Percentiles rank a stretch among this genome's conserved stretches.
These are phyloP conservation scores for Cinchona pubescens DNA, from an alignment of 257 asterid species.

Conservation along the genomic window DNA sequence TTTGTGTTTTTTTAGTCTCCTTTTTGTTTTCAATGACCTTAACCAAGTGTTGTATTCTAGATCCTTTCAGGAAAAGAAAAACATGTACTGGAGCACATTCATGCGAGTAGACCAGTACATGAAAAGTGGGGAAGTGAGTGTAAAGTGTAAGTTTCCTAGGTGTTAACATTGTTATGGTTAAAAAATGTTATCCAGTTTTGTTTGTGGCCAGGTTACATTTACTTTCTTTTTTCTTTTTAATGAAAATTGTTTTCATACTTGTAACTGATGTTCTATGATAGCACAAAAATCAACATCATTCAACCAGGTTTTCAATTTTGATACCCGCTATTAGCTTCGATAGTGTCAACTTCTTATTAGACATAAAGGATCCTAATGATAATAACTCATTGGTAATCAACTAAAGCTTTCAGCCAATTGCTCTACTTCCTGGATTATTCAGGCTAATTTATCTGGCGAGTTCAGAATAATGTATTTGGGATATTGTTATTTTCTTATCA, in stretches of 20 bases:
- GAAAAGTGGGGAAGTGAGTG: background rate
- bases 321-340: background rate
- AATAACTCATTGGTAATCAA: too few species aligned
- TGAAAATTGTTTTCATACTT: background rate
- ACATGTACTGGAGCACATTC: background rate
- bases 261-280: background rate
- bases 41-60: background rate
- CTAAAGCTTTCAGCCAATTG: background rate
- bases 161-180: too few species aligned
- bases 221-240: background rate
- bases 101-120: background rate
- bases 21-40: background rate
- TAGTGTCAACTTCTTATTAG: background rate
- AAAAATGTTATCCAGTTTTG: background rate
- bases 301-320: background rate
- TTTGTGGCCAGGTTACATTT: background rate
- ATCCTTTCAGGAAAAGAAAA: background rate
- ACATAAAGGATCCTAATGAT: too few species aligned
- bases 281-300: background rate
- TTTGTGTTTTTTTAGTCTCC: too few species aligned
- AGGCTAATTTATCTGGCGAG: too few species aligned
- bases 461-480: too few species aligned
- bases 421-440: background rate
- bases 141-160: background rate
- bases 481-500: too few species aligned